Conservation (phyloP, 2,329 filamentous ascomycete genomes). For the Dryadomyces quercivorus region DNA sequence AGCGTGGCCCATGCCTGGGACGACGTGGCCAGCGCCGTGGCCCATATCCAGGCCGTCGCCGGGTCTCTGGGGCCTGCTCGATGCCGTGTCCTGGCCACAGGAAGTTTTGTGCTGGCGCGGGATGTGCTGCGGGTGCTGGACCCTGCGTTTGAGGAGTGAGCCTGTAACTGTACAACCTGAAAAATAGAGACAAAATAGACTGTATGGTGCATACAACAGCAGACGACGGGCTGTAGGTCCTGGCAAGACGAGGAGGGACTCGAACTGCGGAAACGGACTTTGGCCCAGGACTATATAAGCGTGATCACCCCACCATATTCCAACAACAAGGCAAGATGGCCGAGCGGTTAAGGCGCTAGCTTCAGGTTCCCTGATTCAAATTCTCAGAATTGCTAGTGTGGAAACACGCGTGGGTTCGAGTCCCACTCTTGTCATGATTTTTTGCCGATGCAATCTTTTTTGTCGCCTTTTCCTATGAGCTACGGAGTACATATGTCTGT, state of each 20-base stretch:
- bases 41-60: constrained; percentile 31
- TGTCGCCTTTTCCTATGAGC: neutral
- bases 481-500: too few species aligned
- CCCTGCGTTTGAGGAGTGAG: constrained; percentile 4
- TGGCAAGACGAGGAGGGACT: too few species aligned
- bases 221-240: too few species aligned
- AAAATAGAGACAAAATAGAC: neutral
- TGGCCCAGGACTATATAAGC: too few species aligned
- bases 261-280: too few species aligned
- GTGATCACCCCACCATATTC: neutral
- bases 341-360: constrained; percentile 11
- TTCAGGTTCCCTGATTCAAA: constrained; percentile 5
- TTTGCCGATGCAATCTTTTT: neutral
- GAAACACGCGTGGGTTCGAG: constrained; percentile 13
- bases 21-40: constrained; percentile 24
- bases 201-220: too few species aligned
- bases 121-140: constrained; percentile 20
- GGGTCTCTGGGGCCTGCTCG: constrained; percentile 10
- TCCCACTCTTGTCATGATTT: constrained; percentile 9
- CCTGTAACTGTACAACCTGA: neutral
- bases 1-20: constrained; percentile 19
- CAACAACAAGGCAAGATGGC: constrained; percentile 7
- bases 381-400: constrained; percentile 5
- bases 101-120: constrained; percentile 35
- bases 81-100: constrained; percentile 34